Evolutionary conservation across 192 early-diverging fungal species (phyloP), one percentile per base, ranked within the genome.

Genomic region (Entomortierella chlamydospora): DNA sequence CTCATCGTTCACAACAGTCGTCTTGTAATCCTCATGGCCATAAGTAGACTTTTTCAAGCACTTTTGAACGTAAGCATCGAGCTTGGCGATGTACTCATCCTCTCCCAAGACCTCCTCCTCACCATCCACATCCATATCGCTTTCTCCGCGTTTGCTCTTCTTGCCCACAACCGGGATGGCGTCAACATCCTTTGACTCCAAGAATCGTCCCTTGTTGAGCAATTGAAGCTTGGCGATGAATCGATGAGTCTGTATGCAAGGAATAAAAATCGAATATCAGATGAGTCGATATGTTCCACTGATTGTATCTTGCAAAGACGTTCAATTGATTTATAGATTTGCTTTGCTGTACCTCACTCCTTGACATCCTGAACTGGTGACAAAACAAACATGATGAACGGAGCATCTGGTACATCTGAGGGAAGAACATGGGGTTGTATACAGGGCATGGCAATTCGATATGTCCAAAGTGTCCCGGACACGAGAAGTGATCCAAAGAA

Each of bases 401-500:
- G 11, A 99, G 83, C 49, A 97, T 80, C 70, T 90, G 91, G 82
- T 93, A 95, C 83, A 97, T 84, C n/a, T 95, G 89, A n/a, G 86
- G 85, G 78, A 99, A 98, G 74, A 98, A 95, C 86, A 98, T 89
- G 22, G 98, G 93, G 83, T 99, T 98, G 82, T 92, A 97, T 7
- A 98, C 96, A 23, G 98, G 98, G 81, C 92, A 94, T 31, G 95
- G 95, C 12, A 99, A 90, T 64, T 97, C 94, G 81, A 99, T 96
- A 69, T 98, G 94, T 25, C 94, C 98, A 90, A 99, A 99, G 82
- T 99, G 98, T 57, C 98, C 97, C 41, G 95, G 96, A 74, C 98
- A 99, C 66, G 96, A 92, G 29, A 90, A 88, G 95, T 97, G 97
- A 71, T 92, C 93, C 81, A 97, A 93, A 54, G 91, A 91, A 84